These are phyloP conservation scores for Mortierella claussenii DNA, from an alignment of 192 early-diverging fungal species.

Conservation along the genomic window DNA sequence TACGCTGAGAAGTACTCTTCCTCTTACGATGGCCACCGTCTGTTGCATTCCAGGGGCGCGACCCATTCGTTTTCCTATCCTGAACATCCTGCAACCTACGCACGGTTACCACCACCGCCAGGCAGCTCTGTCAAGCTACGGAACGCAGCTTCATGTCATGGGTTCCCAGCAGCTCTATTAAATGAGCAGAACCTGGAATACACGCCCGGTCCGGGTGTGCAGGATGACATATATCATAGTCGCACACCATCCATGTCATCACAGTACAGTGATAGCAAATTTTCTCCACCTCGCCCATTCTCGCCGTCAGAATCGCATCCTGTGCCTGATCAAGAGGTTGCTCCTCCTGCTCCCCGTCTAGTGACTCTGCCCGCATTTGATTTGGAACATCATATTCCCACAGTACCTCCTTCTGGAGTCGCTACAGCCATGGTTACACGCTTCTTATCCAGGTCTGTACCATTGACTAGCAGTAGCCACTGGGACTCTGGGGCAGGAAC, in stretches of 20 bases:
- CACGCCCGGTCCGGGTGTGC: slow-evolving; percentile 5
- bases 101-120: not conserved
- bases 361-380: not conserved
- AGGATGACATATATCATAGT: slow-evolving; percentile 22
- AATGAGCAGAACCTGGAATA: slow-evolving; percentile 33
- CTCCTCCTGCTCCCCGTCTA: not conserved
- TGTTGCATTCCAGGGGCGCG: slow-evolving; percentile 40
- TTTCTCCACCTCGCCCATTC: slow-evolving; percentile 32
- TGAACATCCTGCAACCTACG: too few relatives aligned
- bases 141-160: not conserved
- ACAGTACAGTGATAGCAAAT: slow-evolving; percentile 31
- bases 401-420: not conserved
- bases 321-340: not conserved
- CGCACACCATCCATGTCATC: slow-evolving; percentile 46
- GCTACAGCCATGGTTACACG: not conserved
- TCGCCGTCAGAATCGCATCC: slow-evolving; percentile 23
- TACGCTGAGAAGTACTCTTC: too few relatives aligned
- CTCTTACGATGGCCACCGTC: not conserved
- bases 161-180: slow-evolving; percentile 15
- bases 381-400: not conserved
- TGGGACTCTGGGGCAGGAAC: too few relatives aligned
- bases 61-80: too few relatives aligned
- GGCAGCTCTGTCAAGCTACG: slow-evolving; percentile 21
- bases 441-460: not conserved
- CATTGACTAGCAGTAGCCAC: too few relatives aligned